A percentile compares a stretch with the other conserved stretches of the same genome.
Evolutionary conservation across 495 filamentous ascomycete species (phyloP).

Genomic region (Tuber brumale): DNA sequence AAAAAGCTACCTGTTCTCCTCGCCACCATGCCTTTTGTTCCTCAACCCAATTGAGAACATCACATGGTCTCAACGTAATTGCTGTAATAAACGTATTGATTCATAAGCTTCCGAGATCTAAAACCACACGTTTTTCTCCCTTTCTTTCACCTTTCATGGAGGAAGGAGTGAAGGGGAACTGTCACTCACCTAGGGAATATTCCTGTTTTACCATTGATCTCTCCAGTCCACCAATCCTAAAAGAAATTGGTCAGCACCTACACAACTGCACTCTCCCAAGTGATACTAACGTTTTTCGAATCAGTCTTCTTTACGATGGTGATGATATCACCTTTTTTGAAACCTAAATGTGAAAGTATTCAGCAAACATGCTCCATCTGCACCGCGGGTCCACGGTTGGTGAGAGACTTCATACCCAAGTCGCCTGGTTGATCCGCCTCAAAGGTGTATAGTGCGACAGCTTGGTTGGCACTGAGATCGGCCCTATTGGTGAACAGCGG

Average conservation of each 20-base stretch:
- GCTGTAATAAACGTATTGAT: conserved; percentile 12
- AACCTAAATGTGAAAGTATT: conserved; percentile 45
- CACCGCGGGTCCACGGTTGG: background rate
- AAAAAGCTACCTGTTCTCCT: background rate
- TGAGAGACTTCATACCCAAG: conserved; percentile 47
- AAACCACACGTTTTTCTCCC: background rate
- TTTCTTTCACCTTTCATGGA: background rate
- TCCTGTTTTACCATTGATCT: conserved; percentile 35
- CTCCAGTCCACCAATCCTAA: conserved; percentile 43
- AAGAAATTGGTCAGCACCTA: conserved; percentile 12
- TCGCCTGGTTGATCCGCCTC: conserved; percentile 91
- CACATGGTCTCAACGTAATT: conserved; percentile 41
- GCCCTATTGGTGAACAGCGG: conserved; percentile 53
- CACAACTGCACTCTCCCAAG: background rate
- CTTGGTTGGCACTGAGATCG: conserved; percentile 70
- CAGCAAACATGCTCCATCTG: conserved; percentile 7
- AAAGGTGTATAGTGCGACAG: conserved; percentile 82
- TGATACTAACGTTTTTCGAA: conserved; percentile 37
- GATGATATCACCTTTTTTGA: conserved; percentile 96
- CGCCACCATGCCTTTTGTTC: background rate
- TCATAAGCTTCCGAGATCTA: conserved; percentile 11
- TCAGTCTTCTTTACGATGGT: conserved; percentile 98
- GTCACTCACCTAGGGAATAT: conserved; percentile 41
- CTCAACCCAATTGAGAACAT: conserved; percentile 6
- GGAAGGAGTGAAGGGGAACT: background rate